Evolutionary conservation across 2,329 filamentous ascomycete genomes (phyloP), one percentile per base, ranked within the genome.

Genomic region (Cladorrhinum sp.): DNA sequence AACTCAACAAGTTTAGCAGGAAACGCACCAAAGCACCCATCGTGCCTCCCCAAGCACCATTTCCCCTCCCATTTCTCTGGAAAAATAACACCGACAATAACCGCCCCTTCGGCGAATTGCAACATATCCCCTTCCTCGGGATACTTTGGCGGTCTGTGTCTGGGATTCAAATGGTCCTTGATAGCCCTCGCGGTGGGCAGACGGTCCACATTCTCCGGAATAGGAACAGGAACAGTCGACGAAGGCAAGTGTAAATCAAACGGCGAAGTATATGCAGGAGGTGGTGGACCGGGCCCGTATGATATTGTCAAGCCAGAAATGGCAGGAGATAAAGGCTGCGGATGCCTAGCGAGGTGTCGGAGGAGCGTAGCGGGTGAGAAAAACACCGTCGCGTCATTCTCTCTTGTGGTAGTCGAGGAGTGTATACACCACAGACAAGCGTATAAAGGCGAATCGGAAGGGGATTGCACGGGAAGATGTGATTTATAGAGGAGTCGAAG

Each of bases 21-120:
- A 55, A 83, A 77, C 1, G 78, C 79, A 0, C 80, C 81, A 48
- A 77, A 77, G 1, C 74, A 67, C 0, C 81, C 82, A 62, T 85
- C 82, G 62, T 85, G 81, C 76, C 81, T 84, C 1, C 80, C 83
- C 59, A 83, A 75, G n/a, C 77, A 77, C 82, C 82, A 85, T 65
- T 84, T 82, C 13, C 83, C 83, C 2, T 76, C 72, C 66, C 83
- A 83, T 66, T 77, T 78, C 9, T 72, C 69, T 0, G 81, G 81
- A 67, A 82, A 85, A 41, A 77, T 74, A 25, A 85, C 71, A 0
- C 81, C 82, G 0, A 79, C 75, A 22, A 85, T 74, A 50, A 73
- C 76, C 1, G 81, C 80, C 0, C 81, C 82, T 13, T 76, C 72
- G 38, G 76, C 59, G 58, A 79, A 79, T 56, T 73, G 70, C n/a